Conservation (phyloP, 31 red algal genomes). For the Odonthalia washingtoniensis region DNA sequence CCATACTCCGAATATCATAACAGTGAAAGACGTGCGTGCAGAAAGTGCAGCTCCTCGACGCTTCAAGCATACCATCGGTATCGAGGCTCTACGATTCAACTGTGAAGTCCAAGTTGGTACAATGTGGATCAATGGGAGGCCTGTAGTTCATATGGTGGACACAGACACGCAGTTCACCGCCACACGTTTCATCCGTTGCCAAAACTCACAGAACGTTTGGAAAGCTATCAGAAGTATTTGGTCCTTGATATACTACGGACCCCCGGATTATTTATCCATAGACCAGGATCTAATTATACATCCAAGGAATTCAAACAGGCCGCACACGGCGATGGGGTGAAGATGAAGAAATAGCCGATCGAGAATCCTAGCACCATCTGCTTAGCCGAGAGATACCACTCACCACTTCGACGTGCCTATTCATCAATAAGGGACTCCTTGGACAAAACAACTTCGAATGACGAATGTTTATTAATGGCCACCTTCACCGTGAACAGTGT, state of each 20-base stretch:
- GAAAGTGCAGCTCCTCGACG: too few species aligned
- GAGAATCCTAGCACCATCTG: constrained; percentile 38
- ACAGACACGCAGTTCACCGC: not conserved
- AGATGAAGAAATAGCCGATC: constrained; percentile 32
- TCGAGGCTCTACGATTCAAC: too few species aligned
- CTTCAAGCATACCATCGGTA: too few species aligned
- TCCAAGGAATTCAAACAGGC: constrained; percentile 21
- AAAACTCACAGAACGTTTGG: not conserved
- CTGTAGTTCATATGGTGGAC: constrained; percentile 27
- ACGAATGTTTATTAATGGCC: constrained; percentile 48
- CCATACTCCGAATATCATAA: too few species aligned
- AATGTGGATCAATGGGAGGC: not conserved
- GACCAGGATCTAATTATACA: constrained; percentile 58
- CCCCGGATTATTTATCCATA: constrained; percentile 51
- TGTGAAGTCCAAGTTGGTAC: too few species aligned
- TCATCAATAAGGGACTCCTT: not conserved
- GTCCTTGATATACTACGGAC: constrained; percentile 33
- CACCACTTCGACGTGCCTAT: constrained; percentile 22
- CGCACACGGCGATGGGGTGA: constrained; percentile 14
- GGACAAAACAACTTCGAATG: not conserved
- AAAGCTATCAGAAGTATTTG: constrained; percentile 13
- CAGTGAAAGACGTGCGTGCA: too few species aligned
- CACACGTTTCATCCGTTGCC: not conserved
- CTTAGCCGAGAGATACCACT: constrained; percentile 55
- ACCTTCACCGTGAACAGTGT: constrained; percentile 17